phyloP scores from a whole-genome alignment of 73 alveolate genomes.

The Paramecium bursaria region DNA sequence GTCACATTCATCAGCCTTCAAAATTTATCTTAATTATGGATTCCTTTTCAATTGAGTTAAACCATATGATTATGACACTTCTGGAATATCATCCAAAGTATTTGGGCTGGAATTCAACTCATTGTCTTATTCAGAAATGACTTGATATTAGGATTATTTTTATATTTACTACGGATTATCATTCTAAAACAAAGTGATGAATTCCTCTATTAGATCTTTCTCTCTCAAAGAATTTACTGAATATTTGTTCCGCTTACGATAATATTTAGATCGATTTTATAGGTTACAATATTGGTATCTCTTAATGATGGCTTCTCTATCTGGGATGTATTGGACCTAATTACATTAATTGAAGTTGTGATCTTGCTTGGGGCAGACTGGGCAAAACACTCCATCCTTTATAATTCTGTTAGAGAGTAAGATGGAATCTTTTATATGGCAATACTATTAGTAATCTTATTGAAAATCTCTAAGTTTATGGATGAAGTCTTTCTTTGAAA shows the following conservation, averaged over 20 bases:
- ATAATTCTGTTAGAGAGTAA: neutral
- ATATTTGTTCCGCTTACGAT: neutral
- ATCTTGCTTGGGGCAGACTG: conserved; percentile 16
- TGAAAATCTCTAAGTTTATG: conserved; percentile 25
- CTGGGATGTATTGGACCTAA: neutral
- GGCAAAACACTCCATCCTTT: conserved; percentile 38
- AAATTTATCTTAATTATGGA: too few species aligned
- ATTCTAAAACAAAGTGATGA: neutral
- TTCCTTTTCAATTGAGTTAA: too few species aligned
- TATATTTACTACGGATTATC: neutral
- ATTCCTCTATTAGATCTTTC: neutral
- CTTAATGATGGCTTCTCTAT: conserved; percentile 34
- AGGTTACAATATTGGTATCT: neutral
- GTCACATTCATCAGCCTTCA: too few species aligned
- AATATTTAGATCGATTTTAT: neutral
- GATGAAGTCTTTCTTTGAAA: conserved; percentile 42
- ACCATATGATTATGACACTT: too few species aligned
- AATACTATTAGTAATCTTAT: conserved; percentile 35
- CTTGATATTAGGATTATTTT: neutral
- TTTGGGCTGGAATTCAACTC: too few species aligned
- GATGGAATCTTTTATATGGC: conserved; percentile 26
- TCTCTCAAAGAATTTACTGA: neutral
- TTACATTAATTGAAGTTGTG: neutral
- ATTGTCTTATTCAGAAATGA: too few species aligned
- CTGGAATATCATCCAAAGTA: too few species aligned